Evolutionary conservation across 805 yeast genomes (phyloP), one percentile per base, ranked within the genome.

Genomic region (Kodamaea laetipori): DNA sequence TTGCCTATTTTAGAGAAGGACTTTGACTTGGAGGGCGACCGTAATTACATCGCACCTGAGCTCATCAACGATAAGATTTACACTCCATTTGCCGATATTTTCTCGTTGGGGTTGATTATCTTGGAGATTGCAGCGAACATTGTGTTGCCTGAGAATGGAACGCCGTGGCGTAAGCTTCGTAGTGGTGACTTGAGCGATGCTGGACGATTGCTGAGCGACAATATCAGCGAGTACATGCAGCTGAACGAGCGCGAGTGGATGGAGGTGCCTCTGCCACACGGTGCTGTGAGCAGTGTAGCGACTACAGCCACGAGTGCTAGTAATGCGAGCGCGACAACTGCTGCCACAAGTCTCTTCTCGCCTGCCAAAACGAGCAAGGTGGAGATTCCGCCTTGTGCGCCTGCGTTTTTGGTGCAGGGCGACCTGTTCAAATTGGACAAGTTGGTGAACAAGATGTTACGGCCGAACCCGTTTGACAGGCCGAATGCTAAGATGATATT

Each of bases 41-140:
- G 98, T 41, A 96, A 92, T 61, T 94, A 94, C 64, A 94, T 94
- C 65, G 98, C 99, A 0, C 99, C 99, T 1, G 99, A 94, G 62
- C 82, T 94, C 17, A 82, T 94, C 43, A 80, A 90, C 25, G 80
- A 77, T 35, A 90, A 88, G 59, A 76, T 78, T 34, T 94, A 94
- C 60, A 90, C 89, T 31, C 87, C 85, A 53, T 90, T 92, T 41
- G 98, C 98, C 0, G 99, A 94, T 61, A 82, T 94, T 3, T 94
- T 94, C 61, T 86, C 96, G n/a, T 76, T 90, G 39, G 99, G 99
- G 1, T 71, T 94, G 46, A 86, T 94, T 50, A 85, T 94, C 72
- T 85, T 94, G 39, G 99, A 94, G 62, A 85, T 89, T 54, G 98
- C 99, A 2, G 96, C 98, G 1, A 94, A 94, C 64, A 90, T 94